Evolutionary conservation across 1,284 basidiomycete genomes (phyloP).

Genomic region (Sparassis latifolia): DNA sequence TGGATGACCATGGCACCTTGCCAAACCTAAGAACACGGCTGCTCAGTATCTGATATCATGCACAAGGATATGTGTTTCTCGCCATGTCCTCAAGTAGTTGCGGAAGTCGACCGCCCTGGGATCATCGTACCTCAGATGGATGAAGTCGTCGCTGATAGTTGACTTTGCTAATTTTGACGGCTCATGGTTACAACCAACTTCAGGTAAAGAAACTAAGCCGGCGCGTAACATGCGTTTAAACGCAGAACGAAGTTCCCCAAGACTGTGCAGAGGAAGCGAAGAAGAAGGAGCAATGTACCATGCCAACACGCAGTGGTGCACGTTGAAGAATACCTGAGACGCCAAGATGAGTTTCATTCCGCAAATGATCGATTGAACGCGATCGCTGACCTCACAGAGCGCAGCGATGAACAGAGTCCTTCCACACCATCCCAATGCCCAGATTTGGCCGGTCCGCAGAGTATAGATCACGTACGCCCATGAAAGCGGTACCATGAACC

Average conservation of each 20-base stretch:
- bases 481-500: conserved; percentile 61
- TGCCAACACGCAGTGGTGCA: conserved; percentile 61
- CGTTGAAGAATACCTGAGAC: conserved; percentile 69
- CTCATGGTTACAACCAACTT: conserved; percentile 51
- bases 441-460: conserved; percentile 40
- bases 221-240: conserved; percentile 55
- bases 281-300: conserved; percentile 45
- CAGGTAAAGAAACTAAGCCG: conserved; percentile 50
- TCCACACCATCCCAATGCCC: conserved; percentile 33
- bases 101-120: conserved; percentile 75
- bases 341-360: conserved; percentile 3
- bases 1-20: conserved; percentile 66
- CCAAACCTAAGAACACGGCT: conserved; percentile 51
- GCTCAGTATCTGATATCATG: not conserved
- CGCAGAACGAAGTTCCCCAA: conserved; percentile 52
- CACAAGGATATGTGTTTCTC: conserved; percentile 17
- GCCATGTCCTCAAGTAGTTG: conserved; percentile 60
- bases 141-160: no score
- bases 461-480: conserved; percentile 64
- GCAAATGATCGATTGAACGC: conserved; percentile 1
- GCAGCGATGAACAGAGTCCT: conserved; percentile 40
- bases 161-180: conserved; percentile 30
- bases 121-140: conserved; percentile 48
- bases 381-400: conserved; percentile 47
- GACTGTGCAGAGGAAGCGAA: conserved; percentile 39